Evolutionary conservation across 108 stramenopile genomes (phyloP).

Genomic region (Chaetoceros muelleri): DNA sequence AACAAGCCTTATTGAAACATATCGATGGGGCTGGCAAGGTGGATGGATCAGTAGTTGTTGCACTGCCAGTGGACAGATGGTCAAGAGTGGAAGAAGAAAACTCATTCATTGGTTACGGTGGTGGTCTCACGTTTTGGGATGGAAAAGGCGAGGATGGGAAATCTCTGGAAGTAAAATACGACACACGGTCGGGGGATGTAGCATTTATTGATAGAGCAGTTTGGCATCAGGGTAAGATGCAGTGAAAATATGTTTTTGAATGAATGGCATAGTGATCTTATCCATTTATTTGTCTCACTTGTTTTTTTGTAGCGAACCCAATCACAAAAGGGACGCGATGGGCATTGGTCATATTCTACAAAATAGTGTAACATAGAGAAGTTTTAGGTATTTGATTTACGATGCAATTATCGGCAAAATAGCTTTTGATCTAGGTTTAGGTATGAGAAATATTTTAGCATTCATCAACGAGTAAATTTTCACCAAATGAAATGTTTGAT

Average conservation of each 20-base stretch:
- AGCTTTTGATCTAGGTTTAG: neutral
- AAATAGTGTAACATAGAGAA: constrained; percentile 28
- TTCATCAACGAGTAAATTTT: neutral
- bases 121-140: constrained; percentile 85
- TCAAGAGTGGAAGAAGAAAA: constrained; percentile 50
- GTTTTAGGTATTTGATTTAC: too few species aligned
- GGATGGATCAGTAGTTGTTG: constrained; percentile 74
- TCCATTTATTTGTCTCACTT: too few species aligned
- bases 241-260: neutral
- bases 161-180: constrained; percentile 61
- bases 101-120: constrained; percentile 69
- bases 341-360: constrained; percentile 86
- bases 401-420: neutral
- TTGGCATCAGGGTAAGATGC: constrained; percentile 43
- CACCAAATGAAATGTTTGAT: neutral
- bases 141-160: constrained; percentile 27
- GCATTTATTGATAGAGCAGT: constrained; percentile 79
- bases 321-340: constrained; percentile 84
- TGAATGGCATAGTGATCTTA: too few species aligned
- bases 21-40: constrained; percentile 87
- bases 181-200: constrained; percentile 75
- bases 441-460: neutral
- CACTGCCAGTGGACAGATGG: constrained; percentile 82
- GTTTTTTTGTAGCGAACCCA: constrained; percentile 60
- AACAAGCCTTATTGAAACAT: constrained; percentile 82